A percentile compares a stretch with the other conserved stretches of the same genome.
phyloP scores from a whole-genome alignment of 306 rosid species.

The Astragalus membranaceus region DNA sequence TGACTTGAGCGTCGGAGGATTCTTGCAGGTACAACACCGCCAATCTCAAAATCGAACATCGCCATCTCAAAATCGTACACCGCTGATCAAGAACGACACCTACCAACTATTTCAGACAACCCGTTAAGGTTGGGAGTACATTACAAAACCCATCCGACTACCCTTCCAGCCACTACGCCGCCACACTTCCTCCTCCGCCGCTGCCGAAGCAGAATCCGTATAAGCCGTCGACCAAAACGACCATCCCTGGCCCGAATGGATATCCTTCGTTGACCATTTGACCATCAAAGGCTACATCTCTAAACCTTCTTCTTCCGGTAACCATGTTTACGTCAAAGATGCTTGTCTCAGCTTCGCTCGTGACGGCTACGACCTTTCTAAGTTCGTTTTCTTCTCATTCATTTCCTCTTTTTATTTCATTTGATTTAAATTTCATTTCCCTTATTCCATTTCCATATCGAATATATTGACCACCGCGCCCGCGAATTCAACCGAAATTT shows the following conservation, averaged over 20 bases:
- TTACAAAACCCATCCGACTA: slow-evolving; percentile 24
- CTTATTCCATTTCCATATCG: neutral
- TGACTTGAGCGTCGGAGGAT: too few species aligned
- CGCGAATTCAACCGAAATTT: neutral
- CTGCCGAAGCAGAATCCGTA: slow-evolving; percentile 14
- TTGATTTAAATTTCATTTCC: neutral
- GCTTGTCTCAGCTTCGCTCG: slow-evolving; percentile 77
- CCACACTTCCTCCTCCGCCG: slow-evolving; percentile 21
- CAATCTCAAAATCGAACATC: too few species aligned
- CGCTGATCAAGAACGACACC: too few species aligned
- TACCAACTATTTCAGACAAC: too few species aligned
- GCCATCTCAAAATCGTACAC: too few species aligned
- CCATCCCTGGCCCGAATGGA: slow-evolving; percentile 98
- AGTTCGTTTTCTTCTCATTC: slow-evolving; percentile 24
- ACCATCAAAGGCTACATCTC: slow-evolving; percentile 56
- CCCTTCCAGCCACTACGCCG: slow-evolving; percentile 19
- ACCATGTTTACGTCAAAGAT: slow-evolving; percentile 42
- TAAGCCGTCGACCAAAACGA: neutral
- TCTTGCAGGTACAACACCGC: too few species aligned
- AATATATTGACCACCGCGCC: neutral
- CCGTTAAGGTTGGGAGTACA: too few species aligned
- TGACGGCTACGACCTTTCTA: slow-evolving; percentile 77
- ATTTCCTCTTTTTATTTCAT: neutral
- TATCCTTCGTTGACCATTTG: slow-evolving; percentile 72
- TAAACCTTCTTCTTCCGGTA: slow-evolving; percentile 11